Evolutionary conservation across 2,329 filamentous ascomycete species (phyloP).

Genomic region (Xylariaceae sp.): DNA sequence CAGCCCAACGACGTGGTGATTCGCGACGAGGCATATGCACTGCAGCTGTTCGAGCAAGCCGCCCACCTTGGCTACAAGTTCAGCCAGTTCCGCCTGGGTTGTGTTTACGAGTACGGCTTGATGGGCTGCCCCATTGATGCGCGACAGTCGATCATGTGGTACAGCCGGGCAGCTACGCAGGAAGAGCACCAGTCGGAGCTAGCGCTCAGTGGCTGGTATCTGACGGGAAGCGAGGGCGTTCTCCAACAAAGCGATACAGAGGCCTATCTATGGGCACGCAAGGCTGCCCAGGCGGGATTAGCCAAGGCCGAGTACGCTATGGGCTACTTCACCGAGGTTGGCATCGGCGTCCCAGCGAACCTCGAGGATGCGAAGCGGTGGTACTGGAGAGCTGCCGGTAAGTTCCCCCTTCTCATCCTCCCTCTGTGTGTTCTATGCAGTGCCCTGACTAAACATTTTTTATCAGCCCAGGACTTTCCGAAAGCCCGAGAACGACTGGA

Average conservation of each 20-base stretch:
- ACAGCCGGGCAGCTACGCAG: conserved; percentile 83
- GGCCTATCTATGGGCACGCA: conserved; percentile 93
- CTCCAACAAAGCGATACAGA: conserved; percentile 90
- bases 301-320: conserved; percentile 97
- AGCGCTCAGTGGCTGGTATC: conserved; percentile 83
- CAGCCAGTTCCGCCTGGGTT: conserved; percentile 83
- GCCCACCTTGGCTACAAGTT: conserved; percentile 91
- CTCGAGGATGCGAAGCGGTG: conserved; percentile 94
- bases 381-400: conserved; percentile 96
- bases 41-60: conserved; percentile 77
- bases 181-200: conserved; percentile 92
- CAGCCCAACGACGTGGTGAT: conserved; percentile 66
- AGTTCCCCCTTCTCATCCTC: conserved; percentile 48
- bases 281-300: conserved; percentile 80
- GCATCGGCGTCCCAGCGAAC: conserved; percentile 81
- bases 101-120: conserved; percentile 82
- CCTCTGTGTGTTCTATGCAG: neutral
- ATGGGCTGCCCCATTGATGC: conserved; percentile 80
- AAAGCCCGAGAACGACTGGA: conserved; percentile 91
- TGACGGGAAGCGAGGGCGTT: conserved; percentile 84
- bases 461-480: conserved; percentile 83
- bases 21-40: conserved; percentile 74
- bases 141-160: conserved; percentile 85
- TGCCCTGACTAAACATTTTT: conserved; percentile 24
- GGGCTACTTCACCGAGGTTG: conserved; percentile 95